Percentiles rank a stretch among this genome's conserved stretches.
Evolutionary conservation across 352 stramenopile genomes (phyloP).

Genomic region (Phytopythium kandeliae): DNA sequence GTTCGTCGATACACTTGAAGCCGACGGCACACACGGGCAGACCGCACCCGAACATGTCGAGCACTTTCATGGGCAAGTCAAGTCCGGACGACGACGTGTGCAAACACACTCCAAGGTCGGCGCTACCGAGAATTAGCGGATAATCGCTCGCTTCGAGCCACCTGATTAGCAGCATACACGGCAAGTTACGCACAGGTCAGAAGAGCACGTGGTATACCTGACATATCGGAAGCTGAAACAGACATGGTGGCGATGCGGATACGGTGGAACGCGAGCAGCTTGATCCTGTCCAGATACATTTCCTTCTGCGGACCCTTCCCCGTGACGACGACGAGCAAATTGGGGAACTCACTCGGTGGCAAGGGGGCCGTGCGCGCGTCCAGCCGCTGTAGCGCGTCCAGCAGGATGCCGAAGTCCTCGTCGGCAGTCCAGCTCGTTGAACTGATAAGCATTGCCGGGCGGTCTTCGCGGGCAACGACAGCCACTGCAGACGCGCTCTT

Average conservation of each 20-base stretch:
- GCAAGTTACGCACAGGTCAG: too few species aligned
- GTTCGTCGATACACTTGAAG: conserved; percentile 96
- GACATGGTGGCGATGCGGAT: conserved; percentile 88
- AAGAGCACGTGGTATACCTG: neutral
- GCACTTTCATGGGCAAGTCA: conserved; percentile 99
- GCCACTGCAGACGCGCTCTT: conserved; percentile 10
- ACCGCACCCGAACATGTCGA: conserved; percentile 98
- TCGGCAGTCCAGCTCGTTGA: conserved; percentile 99
- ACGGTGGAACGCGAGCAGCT: conserved; percentile 57
- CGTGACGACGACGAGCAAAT: conserved; percentile 94
- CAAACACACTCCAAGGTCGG: conserved; percentile 97
- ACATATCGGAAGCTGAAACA: neutral
- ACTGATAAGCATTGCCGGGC: conserved; percentile 81
- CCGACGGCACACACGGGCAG: conserved; percentile 95
- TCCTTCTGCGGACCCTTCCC: conserved; percentile 96
- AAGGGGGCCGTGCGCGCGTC: conserved; percentile 48
- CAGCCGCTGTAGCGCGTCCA: conserved; percentile 87
- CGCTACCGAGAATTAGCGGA: conserved; percentile 90
- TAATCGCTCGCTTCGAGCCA: conserved; percentile 98
- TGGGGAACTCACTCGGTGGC: conserved; percentile 46
- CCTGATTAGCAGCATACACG: conserved; percentile 23
- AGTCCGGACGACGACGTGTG: conserved; percentile 98
- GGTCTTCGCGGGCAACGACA: conserved; percentile 36
- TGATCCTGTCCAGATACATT: conserved; percentile 86
- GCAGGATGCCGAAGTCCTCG: conserved; percentile 98